Evolutionary conservation across 2,329 filamentous ascomycete species (phyloP), one percentile per base, ranked within the genome.

Genomic region (Hypoxylon sp.): DNA sequence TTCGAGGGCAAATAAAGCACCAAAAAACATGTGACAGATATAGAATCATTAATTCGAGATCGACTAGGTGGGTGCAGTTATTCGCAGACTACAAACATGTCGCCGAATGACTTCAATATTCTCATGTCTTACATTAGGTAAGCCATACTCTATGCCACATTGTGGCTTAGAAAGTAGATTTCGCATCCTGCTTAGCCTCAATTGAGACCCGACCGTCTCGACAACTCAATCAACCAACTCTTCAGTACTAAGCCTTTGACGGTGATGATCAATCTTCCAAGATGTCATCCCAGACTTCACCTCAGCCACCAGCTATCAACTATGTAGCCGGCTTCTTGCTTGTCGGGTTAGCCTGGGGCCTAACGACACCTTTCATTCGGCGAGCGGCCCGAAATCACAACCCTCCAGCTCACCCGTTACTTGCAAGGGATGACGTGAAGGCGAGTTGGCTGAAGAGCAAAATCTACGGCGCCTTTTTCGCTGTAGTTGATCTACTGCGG

Each of bases 301-400:
- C 75, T 29, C 79, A 82, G 24, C 87, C 87, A 24, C 83, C 86
- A 15, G 80, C 89, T 71, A 85, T 97, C 82, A 94, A 94, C 82
- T 97, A 96, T 85, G 86, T 96, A 70, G 85, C 95, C 65, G 93
- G 93, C 73, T 98, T 98, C 84, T 86, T 98, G 59, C 89, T 97
- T 66, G 94, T 98, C 72, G 94, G 94, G 58, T 84, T 96, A 24
- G 94, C 93, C 73, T 98, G 95, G 95, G 95, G 94, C 56, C 89
- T 97, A 74, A 97, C 93, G 0, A 97, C 93, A 19, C 91, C 91
- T 61, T 98, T 98, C 83, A 97, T 98, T 85, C 91, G 94, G 24
- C 88, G 89, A 69, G 95, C 95, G 8, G 94, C 95, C 1, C 87
- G 91, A 53, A 86, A 90, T 68, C 94, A 96, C 82, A 88, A 84